A percentile compares a stretch with the other conserved stretches of the same genome.
Conservation (phyloP, 1,139 yeast genomes). For the Eremothecium cymbalariae region DNA sequence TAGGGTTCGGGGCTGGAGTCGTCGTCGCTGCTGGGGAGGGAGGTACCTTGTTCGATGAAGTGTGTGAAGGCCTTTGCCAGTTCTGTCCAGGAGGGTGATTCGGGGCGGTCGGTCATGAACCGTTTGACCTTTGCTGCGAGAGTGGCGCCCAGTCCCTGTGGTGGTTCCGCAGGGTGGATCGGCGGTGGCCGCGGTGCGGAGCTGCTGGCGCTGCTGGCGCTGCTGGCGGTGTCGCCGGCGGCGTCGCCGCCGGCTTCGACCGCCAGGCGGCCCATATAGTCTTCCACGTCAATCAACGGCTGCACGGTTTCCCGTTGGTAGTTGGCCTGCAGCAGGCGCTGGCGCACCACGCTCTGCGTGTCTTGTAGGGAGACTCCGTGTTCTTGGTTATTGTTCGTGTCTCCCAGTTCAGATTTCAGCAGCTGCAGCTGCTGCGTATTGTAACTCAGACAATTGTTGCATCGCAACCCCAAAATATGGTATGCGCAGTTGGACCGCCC, state of each 20-base stretch:
- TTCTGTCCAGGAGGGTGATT: slow-evolving; percentile 9
- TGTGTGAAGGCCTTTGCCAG: slow-evolving; percentile 11
- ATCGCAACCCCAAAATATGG: slow-evolving; percentile 80
- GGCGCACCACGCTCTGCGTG: slow-evolving; percentile 11
- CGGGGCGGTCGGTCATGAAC: slow-evolving; percentile 7
- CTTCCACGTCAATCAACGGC: slow-evolving; percentile 18
- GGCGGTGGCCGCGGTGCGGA: slow-evolving; percentile 1
- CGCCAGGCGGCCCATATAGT: slow-evolving; percentile 19
- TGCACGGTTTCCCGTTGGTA: slow-evolving; percentile 18
- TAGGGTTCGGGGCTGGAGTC: slow-evolving; percentile 5
- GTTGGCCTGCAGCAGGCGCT: slow-evolving; percentile 17
- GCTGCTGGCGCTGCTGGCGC: slow-evolving; percentile 4
- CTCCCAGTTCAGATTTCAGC: slow-evolving; percentile 42
- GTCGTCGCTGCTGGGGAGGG: slow-evolving; percentile 13
- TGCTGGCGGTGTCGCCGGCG: slow-evolving; percentile 2
- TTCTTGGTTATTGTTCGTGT: slow-evolving; percentile 14
- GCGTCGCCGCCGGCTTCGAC: not conserved
- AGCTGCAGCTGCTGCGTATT: slow-evolving; percentile 69
- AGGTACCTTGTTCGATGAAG: slow-evolving; percentile 10
- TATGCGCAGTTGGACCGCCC: slow-evolving; percentile 71
- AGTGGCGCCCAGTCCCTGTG: slow-evolving; percentile 5
- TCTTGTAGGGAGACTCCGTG: slow-evolving; percentile 11
- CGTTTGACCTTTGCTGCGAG: slow-evolving; percentile 9
- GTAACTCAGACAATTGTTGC: slow-evolving; percentile 79
- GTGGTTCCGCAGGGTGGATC: slow-evolving; percentile 1